Evolutionary conservation across 2,329 filamentous ascomycete species (phyloP), one percentile per base, ranked within the genome.

Genomic region (Dothiorella sarmentorum): DNA sequence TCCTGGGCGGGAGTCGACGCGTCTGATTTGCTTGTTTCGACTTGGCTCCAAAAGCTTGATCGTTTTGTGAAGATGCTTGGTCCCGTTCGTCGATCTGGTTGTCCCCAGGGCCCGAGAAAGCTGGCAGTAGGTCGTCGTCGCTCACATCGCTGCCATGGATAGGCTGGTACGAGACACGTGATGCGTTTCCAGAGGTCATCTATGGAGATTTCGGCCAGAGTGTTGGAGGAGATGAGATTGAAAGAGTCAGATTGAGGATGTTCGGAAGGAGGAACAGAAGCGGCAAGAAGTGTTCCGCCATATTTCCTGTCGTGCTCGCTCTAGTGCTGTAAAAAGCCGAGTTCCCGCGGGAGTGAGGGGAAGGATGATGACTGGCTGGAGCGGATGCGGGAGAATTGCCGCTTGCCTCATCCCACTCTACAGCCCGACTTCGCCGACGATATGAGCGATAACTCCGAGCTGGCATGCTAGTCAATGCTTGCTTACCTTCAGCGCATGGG

Each of bases 181-280:
- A 47, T 18, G 42, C 22, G 38, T 35, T 20, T 27, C 17, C 20
- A 26, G 42, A 38, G n/a, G 55, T 38, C 55, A 57, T 57, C 55
- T 44, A 57, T 22, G 31, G 29, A n/a, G 24, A n/a, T 18, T 9
- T 2, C 6, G 5, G 26, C 22, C 24, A 20, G 10, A 9, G n/a
- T 7, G 49, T 18, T 1, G 15, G 4, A 9, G 33, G 4, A 15
- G n/a, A 4, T 17, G 11, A n/a, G n/a, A n/a, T n/a, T 40, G 49
- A 13, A 15, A 9, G 49, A 40, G 33, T 20, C 24, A n/a, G n/a
- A 15, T 15, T 15, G 49, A 29, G 40, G 33, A 51, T 18, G 45
- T 6, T 9, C 29, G 31, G 33, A 27, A 6, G 18, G 45, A 2
- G 29, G 20, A 24, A 20, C 33, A 52, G 33, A 10, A n/a, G 35